Percentiles rank a stretch among this genome's conserved stretches.
Conservation (phyloP, 2,329 filamentous ascomycete species). For the Fusarium xylarioides region DNA sequence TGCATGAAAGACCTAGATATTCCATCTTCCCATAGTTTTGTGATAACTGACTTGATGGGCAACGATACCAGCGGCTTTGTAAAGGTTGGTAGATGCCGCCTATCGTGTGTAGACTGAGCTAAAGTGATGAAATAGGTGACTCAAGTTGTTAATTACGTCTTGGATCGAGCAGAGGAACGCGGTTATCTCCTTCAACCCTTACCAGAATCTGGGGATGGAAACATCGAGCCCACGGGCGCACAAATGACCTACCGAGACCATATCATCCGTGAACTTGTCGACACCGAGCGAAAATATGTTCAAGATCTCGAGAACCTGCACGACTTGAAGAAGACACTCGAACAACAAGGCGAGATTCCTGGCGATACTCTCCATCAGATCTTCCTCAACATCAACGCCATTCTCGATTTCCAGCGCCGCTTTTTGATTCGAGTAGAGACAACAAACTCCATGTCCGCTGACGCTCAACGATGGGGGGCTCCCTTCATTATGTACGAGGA, state of each 20-base stretch:
- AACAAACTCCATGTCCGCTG: conserved; percentile 82
- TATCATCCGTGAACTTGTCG: conserved; percentile 89
- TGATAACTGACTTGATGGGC: conserved; percentile 89
- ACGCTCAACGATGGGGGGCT: conserved; percentile 91
- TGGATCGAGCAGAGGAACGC: conserved; percentile 83
- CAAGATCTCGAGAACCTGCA: conserved; percentile 96
- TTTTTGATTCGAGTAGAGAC: conserved; percentile 97
- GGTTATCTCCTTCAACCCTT: conserved; percentile 74
- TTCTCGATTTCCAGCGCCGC: conserved; percentile 93
- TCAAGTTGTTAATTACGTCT: conserved; percentile 89
- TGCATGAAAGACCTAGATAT: conserved; percentile 86
- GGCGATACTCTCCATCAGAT: conserved; percentile 94
- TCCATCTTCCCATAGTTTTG: conserved; percentile 83
- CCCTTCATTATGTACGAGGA: conserved; percentile 87
- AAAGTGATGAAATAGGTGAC: conserved; percentile 65
- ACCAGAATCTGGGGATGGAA: conserved; percentile 64
- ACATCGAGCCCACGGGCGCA: conserved; percentile 62
- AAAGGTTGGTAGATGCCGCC: conserved; percentile 67
- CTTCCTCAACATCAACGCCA: conserved; percentile 93
- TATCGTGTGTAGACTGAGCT: not conserved
- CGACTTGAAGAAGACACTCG: conserved; percentile 87
- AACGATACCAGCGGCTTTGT: conserved; percentile 97
- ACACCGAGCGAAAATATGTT: conserved; percentile 96
- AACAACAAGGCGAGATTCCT: conserved; percentile 86
- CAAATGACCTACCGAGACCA: conserved; percentile 83